phyloP scores from a whole-genome alignment of 169 alveolate genomes.

The Cyclospora cayetanensis region DNA sequence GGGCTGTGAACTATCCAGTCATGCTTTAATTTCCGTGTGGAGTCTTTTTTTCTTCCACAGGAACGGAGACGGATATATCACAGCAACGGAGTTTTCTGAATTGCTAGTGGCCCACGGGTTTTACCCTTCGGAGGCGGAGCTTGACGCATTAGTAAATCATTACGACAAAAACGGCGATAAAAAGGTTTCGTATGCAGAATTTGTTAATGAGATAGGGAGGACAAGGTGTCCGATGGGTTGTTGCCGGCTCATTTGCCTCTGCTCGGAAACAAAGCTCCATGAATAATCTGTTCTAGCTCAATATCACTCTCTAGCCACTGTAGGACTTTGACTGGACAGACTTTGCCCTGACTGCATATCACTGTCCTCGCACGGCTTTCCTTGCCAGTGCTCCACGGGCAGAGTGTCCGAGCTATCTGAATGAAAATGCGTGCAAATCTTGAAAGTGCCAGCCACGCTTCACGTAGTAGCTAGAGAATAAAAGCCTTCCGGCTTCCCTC shows the following conservation, averaged over 20 bases:
- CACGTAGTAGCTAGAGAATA: too few relatives aligned
- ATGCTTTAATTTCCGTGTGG: neutral
- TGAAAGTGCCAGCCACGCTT: too few relatives aligned
- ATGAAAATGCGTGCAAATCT: too few relatives aligned
- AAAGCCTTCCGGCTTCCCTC: too few relatives aligned
- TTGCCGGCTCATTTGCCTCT: constrained; percentile 55
- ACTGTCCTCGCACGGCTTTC: too few relatives aligned
- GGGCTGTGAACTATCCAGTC: neutral
- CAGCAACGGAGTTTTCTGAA: constrained; percentile 64
- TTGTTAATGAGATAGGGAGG: constrained; percentile 69
- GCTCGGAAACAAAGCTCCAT: too few relatives aligned
- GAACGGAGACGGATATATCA: constrained; percentile 70
- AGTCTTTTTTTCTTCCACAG: neutral
- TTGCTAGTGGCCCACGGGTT: constrained; percentile 59
- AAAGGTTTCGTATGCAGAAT: constrained; percentile 72
- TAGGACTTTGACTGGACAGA: too few relatives aligned
- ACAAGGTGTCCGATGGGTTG: constrained; percentile 70
- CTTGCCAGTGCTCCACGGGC: too few relatives aligned
- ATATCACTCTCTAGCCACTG: too few relatives aligned
- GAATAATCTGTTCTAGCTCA: too few relatives aligned
- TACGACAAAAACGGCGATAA: constrained; percentile 64
- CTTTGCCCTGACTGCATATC: too few relatives aligned
- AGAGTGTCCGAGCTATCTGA: too few relatives aligned
- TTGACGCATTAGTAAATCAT: constrained; percentile 57
- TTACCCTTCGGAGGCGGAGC: constrained; percentile 67